These are phyloP conservation scores for Vitis hybrid DNA, from an alignment of 177 flowering plant species.

Conservation along the genomic window DNA sequence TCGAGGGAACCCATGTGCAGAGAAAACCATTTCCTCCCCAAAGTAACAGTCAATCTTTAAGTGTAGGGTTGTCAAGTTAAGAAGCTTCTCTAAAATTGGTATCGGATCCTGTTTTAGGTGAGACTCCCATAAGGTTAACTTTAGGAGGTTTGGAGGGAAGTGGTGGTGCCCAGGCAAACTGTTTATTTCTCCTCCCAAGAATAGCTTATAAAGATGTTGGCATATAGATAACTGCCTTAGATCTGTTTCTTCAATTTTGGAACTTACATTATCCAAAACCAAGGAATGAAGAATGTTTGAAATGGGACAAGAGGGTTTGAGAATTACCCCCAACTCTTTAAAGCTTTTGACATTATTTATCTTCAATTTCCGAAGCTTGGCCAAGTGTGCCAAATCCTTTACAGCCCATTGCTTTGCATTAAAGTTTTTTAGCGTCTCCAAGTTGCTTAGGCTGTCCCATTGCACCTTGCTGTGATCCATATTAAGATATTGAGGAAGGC, in stretches of 20 bases:
- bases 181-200: not conserved
- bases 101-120: not conserved
- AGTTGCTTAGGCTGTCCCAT: not conserved
- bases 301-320: not conserved
- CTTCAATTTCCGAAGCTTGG: not conserved
- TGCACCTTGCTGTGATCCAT: not conserved
- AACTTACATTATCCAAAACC: not conserved
- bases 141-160: not conserved
- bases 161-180: not conserved
- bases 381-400: not conserved
- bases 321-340: not conserved
- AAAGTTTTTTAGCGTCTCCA: constrained; percentile 7
- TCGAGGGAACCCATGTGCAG: not conserved
- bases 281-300: not conserved
- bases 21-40: not conserved
- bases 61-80: not conserved
- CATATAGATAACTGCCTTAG: not conserved
- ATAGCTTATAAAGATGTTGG: not conserved
- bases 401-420: not conserved
- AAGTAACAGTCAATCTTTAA: not conserved
- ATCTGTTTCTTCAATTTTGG: not conserved
- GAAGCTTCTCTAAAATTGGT: constrained; percentile 13
- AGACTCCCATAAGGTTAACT: not conserved
- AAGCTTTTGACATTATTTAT: not conserved
- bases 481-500: not conserved